Conservation (phyloP, 2,329 filamentous ascomycete species). For the Trichothecium roseum region DNA sequence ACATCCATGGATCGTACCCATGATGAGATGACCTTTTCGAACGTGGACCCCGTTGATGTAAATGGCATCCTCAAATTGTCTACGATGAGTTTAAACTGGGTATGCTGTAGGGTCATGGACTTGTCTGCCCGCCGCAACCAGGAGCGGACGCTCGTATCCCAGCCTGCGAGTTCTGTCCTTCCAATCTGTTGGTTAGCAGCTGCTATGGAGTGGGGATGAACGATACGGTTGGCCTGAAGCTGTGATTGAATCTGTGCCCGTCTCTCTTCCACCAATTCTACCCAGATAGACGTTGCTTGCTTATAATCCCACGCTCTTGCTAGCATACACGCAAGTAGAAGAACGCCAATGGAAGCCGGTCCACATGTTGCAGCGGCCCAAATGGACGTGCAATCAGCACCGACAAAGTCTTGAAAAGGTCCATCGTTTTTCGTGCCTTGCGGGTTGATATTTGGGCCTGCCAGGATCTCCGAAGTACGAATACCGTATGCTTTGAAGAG, state of each 20-base stretch:
- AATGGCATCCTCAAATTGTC: conserved; percentile 8
- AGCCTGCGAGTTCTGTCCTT: conserved; percentile 13
- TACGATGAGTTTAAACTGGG: conserved; percentile 13
- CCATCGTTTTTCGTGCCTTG: conserved; percentile 1
- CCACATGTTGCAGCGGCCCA: conserved; percentile 18
- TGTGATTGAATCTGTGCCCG: neutral
- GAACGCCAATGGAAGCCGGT: conserved; percentile 13
- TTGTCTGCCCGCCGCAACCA: conserved; percentile 19
- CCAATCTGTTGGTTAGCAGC: conserved; percentile 11
- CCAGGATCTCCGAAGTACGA: conserved; percentile 19
- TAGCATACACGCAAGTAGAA: conserved; percentile 23
- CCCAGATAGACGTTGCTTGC: conserved; percentile 20
- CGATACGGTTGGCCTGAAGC: neutral
- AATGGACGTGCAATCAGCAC: conserved; percentile 13
- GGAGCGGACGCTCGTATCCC: conserved; percentile 20
- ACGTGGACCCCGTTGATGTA: neutral
- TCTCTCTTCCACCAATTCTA: conserved; percentile 13
- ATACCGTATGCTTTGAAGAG: conserved; percentile 23
- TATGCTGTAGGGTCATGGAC: conserved; percentile 12
- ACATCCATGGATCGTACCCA: neutral
- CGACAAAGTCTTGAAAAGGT: conserved; percentile 14
- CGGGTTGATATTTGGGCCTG: conserved; percentile 4
- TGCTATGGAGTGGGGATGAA: too few species aligned
- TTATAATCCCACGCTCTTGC: conserved; percentile 12
- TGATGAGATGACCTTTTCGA: neutral